Evolutionary conservation across 2,329 filamentous ascomycete species (phyloP).

Genomic region (Thielaviopsis ethacetica): DNA sequence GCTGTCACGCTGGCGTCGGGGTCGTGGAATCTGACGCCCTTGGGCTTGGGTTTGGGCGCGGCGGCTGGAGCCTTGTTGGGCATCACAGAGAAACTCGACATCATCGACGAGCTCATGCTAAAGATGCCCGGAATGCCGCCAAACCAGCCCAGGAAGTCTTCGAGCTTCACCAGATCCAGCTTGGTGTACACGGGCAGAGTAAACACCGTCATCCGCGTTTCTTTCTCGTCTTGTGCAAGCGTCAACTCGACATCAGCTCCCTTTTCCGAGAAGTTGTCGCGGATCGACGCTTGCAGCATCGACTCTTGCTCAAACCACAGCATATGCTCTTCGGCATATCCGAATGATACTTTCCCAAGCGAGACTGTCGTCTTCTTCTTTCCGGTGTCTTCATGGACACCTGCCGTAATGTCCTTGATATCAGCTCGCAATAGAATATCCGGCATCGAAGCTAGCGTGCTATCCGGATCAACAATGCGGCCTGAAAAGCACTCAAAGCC

Average conservation of each 20-base stretch:
- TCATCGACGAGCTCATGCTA: slow-evolving; percentile 72
- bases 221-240: slow-evolving; percentile 27
- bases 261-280: slow-evolving; percentile 38
- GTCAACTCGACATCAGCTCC: slow-evolving; percentile 43
- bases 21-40: slow-evolving; percentile 42
- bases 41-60: slow-evolving; percentile 26
- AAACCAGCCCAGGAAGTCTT: slow-evolving; percentile 77
- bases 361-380: slow-evolving; percentile 16
- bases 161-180: slow-evolving; percentile 63
- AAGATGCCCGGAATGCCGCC: slow-evolving; percentile 84
- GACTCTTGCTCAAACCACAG: slow-evolving; percentile 43
- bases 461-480: slow-evolving; percentile 24
- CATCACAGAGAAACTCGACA: slow-evolving; percentile 46
- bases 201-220: slow-evolving; percentile 43
- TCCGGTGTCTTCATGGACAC: neutral
- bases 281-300: slow-evolving; percentile 42
- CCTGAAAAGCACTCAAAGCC: slow-evolving; percentile 35
- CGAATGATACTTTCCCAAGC: slow-evolving; percentile 33
- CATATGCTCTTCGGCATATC: slow-evolving; percentile 45
- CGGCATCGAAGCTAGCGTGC: neutral
- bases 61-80: slow-evolving; percentile 20
- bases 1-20: slow-evolving; percentile 31
- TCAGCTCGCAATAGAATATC: slow-evolving; percentile 37
- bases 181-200: slow-evolving; percentile 63
- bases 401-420: slow-evolving; percentile 22